Evolutionary conservation across 2,329 filamentous ascomycete species (phyloP).

Genomic region (Domatiomyces catenatus): DNA sequence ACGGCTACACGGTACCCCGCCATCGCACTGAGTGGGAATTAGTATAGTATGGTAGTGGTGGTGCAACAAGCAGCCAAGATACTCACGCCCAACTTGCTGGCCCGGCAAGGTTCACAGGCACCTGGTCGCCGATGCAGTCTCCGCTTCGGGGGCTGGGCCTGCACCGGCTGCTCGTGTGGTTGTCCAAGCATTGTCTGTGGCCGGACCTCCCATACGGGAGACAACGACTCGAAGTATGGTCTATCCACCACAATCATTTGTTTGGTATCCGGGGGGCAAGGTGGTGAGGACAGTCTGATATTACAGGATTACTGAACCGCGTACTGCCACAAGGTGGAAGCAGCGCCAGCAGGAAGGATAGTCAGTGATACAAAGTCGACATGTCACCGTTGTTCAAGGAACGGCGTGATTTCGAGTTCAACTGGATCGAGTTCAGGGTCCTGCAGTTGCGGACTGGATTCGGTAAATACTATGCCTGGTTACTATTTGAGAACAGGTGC

Average conservation of each 20-base stretch:
- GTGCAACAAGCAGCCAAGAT: neutral
- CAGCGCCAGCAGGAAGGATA: neutral
- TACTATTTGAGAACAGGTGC: neutral
- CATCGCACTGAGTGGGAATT: conserved; percentile 4
- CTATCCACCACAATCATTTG: neutral
- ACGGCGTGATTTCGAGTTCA: neutral
- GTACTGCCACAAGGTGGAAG: neutral
- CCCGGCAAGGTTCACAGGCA: conserved; percentile 13
- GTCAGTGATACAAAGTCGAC: neutral
- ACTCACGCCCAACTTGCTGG: conserved; percentile 12
- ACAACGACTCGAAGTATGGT: neutral
- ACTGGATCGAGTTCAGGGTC: neutral
- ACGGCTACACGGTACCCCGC: conserved; percentile 10
- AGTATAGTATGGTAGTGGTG: neutral
- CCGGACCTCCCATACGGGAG: neutral
- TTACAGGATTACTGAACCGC: neutral
- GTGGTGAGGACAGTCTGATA: neutral
- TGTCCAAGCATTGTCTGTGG: neutral
- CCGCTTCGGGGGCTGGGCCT: neutral
- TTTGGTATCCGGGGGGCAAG: neutral
- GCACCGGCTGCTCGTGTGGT: neutral
- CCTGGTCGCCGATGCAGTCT: conserved; percentile 9
- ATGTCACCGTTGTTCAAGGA: neutral
- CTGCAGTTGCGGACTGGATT: neutral
- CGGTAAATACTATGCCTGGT: neutral